phyloP scores from a whole-genome alignment of 2,329 filamentous ascomycete species.

The Exophiala viscosa region DNA sequence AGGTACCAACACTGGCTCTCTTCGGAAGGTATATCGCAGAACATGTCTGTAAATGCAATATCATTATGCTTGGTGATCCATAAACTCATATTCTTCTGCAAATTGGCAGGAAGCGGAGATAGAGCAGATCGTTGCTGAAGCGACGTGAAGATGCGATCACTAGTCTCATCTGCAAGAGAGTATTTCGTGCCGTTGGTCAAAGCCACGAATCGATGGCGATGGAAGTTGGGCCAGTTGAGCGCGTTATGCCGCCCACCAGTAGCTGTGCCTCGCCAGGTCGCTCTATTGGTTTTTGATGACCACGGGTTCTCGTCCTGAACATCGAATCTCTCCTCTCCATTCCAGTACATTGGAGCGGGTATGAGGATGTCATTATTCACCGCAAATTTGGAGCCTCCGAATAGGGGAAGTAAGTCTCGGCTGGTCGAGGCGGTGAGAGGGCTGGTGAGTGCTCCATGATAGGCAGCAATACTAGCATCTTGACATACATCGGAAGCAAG shows the following conservation, averaged over 20 bases:
- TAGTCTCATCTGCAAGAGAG: constrained; percentile 38
- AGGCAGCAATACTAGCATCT: constrained; percentile 42
- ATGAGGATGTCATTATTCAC: constrained; percentile 53
- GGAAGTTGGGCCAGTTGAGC: constrained; percentile 67
- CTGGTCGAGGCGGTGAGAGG: constrained; percentile 46
- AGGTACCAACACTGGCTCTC: constrained; percentile 47
- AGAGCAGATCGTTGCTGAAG: constrained; percentile 31
- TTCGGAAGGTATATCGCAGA: constrained; percentile 39
- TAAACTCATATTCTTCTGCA: neutral
- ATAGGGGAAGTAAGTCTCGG: constrained; percentile 46
- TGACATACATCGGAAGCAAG: constrained; percentile 42
- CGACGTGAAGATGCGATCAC: constrained; percentile 30
- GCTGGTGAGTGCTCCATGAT: constrained; percentile 49
- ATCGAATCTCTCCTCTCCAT: constrained; percentile 39
- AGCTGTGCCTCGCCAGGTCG: constrained; percentile 49
- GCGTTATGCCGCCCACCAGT: constrained; percentile 45
- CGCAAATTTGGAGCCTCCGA: constrained; percentile 49
- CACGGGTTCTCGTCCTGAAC: constrained; percentile 34
- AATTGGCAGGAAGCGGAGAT: constrained; percentile 28
- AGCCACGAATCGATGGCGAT: constrained; percentile 69
- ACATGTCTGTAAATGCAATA: constrained; percentile 42
- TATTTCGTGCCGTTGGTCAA: constrained; percentile 67
- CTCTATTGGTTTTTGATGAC: constrained; percentile 39
- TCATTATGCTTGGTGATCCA: constrained; percentile 28
- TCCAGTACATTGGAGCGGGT: constrained; percentile 50